Percentiles rank a stretch among this genome's conserved stretches.
Conservation (phyloP, 805 yeast genomes). For the Cyberlindnera euphorbiae region DNA sequence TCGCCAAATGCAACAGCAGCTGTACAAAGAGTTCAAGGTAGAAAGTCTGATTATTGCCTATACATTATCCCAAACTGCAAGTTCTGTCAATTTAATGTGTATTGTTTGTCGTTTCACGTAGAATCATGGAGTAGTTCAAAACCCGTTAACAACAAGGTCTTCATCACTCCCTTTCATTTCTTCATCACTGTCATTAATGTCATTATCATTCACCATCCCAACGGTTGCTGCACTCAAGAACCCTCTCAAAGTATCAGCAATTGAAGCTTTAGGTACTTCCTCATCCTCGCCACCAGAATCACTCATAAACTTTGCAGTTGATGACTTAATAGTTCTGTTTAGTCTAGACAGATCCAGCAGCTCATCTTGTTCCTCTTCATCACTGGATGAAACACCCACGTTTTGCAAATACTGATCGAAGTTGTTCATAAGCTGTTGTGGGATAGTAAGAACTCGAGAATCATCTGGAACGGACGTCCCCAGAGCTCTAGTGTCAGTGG, state of each 20-base stretch:
- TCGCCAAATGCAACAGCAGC: too few species aligned
- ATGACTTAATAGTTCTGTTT: constrained; percentile 15
- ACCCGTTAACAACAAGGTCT: constrained; percentile 11
- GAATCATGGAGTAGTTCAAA: too few species aligned
- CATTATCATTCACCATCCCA: constrained; percentile 5
- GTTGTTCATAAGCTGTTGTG: constrained; percentile 27
- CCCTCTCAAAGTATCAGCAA: constrained; percentile 19
- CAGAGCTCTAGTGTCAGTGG: too few species aligned
- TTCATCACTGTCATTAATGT: constrained; percentile 9
- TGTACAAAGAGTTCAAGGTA: too few species aligned
- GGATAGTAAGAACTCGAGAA: constrained; percentile 18
- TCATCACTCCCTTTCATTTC: constrained; percentile 14
- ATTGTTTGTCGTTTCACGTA: not conserved
- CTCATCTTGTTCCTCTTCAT: constrained; percentile 21
- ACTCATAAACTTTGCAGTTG: constrained; percentile 7
- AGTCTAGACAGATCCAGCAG: constrained; percentile 21
- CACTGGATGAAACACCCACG: constrained; percentile 17
- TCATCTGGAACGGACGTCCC: too few species aligned
- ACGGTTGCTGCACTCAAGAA: constrained; percentile 12
- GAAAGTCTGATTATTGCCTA: too few species aligned
- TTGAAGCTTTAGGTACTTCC: constrained; percentile 7
- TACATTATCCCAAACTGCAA: too few species aligned
- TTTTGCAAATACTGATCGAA: constrained; percentile 25
- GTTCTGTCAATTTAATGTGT: not conserved
- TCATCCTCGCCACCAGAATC: constrained; percentile 11